Conservation (phyloP, 2,329 filamentous ascomycete species). For the Phoma sp. region DNA sequence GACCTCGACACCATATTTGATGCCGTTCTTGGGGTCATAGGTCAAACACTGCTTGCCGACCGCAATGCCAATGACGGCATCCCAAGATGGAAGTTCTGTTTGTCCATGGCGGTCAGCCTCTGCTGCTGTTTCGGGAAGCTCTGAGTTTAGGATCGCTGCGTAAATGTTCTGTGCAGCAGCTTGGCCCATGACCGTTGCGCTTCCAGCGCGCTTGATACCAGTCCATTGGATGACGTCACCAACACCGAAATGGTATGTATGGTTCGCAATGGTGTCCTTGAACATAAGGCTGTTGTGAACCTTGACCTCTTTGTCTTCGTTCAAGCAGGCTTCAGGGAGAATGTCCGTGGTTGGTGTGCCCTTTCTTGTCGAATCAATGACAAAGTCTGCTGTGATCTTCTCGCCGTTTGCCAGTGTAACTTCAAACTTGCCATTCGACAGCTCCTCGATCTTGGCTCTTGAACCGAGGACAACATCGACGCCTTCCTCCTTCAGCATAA, state of each 20-base stretch:
- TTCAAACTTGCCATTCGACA: conserved; percentile 45
- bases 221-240: conserved; percentile 77
- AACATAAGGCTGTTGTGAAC: conserved; percentile 65
- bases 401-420: conserved; percentile 56
- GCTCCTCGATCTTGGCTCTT: conserved; percentile 58
- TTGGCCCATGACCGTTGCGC: conserved; percentile 77
- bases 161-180: conserved; percentile 67
- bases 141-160: conserved; percentile 45
- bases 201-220: conserved; percentile 80
- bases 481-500: conserved; percentile 66
- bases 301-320: conserved; percentile 70
- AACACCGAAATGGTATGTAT: conserved; percentile 69
- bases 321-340: conserved; percentile 65
- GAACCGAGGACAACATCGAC: conserved; percentile 71
- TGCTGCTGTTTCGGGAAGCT: conserved; percentile 24
- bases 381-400: conserved; percentile 65
- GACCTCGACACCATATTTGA: conserved; percentile 67
- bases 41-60: conserved; percentile 74
- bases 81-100: conserved; percentile 42
- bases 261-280: conserved; percentile 61
- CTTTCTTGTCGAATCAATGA: conserved; percentile 74
- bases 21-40: conserved; percentile 65
- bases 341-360: conserved; percentile 69
- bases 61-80: conserved; percentile 71
- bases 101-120: conserved; percentile 25